Evolutionary conservation across 1,284 basidiomycete species (phyloP).

Genomic region (Puccinia triticina): DNA sequence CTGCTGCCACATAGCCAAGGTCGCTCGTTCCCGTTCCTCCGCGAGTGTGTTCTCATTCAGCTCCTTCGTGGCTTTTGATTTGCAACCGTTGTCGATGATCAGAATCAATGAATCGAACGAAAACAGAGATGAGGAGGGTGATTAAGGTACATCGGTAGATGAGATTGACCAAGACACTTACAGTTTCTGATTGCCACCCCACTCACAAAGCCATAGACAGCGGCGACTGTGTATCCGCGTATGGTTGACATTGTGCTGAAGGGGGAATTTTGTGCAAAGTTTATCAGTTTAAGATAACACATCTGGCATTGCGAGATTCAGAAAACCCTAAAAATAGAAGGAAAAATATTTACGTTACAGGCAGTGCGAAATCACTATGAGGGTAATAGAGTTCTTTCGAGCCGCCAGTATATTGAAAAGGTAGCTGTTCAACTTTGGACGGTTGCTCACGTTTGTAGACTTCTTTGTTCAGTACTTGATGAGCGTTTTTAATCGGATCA

Average conservation of each 20-base stretch:
- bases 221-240: background rate
- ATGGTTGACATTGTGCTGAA: background rate
- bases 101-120: background rate
- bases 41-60: background rate
- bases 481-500: background rate
- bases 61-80: conserved; percentile 16
- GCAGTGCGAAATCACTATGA: background rate
- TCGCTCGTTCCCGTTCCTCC: background rate
- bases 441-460: background rate
- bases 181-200: conserved; percentile 1
- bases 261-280: background rate
- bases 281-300: background rate
- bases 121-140: background rate
- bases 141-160: background rate
- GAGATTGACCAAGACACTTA: background rate
- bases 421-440: background rate
- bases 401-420: background rate
- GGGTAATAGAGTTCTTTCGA: background rate
- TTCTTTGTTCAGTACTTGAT: background rate
- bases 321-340: no score
- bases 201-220: background rate
- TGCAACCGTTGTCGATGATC: background rate
- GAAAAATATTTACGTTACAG: conserved; percentile 1
- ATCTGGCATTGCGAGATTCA: no score
- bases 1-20: background rate